A percentile compares a stretch with the other conserved stretches of the same genome.
Evolutionary conservation across 257 asterid species (phyloP).

Genomic region (Hygrophila difformis): DNA sequence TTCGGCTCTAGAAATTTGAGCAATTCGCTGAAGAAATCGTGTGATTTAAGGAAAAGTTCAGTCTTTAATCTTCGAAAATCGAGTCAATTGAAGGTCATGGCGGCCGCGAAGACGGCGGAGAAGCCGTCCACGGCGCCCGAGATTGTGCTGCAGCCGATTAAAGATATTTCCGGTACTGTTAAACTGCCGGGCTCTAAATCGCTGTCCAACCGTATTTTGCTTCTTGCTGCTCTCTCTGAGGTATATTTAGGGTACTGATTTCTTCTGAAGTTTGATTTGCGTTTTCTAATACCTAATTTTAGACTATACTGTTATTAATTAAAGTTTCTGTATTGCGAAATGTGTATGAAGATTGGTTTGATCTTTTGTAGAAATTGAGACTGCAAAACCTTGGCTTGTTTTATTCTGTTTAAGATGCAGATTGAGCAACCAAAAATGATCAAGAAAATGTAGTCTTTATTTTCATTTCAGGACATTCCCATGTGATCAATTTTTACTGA

Average conservation of each 20-base stretch:
- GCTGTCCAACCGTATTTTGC: conserved; percentile 90
- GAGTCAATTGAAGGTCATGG: conserved; percentile 37
- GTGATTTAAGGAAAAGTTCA: conserved; percentile 39
- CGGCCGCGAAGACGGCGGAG: conserved; percentile 64
- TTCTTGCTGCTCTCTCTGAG: conserved; percentile 85
- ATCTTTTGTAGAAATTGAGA: conserved; percentile 14
- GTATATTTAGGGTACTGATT: conserved; percentile 22
- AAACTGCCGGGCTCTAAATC: conserved; percentile 98
- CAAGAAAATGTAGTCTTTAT: background rate
- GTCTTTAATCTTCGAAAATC: conserved; percentile 26
- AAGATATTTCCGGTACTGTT: conserved; percentile 81
- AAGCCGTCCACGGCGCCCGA: conserved; percentile 42
- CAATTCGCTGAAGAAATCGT: conserved; percentile 28
- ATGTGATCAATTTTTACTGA: no score
- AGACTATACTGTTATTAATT: background rate
- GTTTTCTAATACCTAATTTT: background rate
- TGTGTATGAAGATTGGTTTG: conserved; percentile 3
- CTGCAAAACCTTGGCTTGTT: background rate
- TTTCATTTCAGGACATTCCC: no score
- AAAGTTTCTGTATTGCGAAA: conserved; percentile 1
- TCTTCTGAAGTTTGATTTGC: background rate
- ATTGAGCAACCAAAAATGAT: conserved; percentile 5
- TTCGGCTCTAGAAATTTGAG: conserved; percentile 38
- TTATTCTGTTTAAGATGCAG: background rate
- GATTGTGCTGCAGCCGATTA: conserved; percentile 82